Percentiles rank a stretch among this genome's conserved stretches.
phyloP scores from a whole-genome alignment of 768 basidiomycete species.

The Psilocybe tampanensis region DNA sequence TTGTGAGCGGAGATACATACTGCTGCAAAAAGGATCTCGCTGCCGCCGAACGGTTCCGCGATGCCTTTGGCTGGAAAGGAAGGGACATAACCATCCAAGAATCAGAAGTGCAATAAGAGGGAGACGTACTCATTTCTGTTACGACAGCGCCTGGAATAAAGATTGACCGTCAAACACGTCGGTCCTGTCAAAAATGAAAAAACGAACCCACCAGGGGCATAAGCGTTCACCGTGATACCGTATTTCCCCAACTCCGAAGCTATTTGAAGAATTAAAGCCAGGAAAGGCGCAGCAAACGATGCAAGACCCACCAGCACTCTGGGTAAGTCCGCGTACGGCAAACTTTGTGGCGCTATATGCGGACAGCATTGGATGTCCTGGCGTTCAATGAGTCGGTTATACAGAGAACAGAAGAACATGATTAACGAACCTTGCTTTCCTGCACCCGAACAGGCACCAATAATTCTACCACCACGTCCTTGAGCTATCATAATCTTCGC shows the following conservation, averaged over 20 bases:
- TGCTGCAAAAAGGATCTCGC: background rate
- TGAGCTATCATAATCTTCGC: constrained; percentile 62
- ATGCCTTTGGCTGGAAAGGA: background rate
- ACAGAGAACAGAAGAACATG: too few species aligned
- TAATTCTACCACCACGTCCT: constrained; percentile 54
- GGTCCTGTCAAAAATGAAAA: background rate
- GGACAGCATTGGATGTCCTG: constrained; percentile 3
- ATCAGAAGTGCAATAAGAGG: too few species aligned
- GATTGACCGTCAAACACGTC: too few species aligned
- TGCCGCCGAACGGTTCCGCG: background rate
- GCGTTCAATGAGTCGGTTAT: too few species aligned
- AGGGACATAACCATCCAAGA: too few species aligned
- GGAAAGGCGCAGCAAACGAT: background rate
- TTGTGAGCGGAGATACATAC: background rate
- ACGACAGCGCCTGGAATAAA: background rate
- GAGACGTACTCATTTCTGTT: background rate
- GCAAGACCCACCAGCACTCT: constrained; percentile 31
- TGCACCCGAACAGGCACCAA: constrained; percentile 38
- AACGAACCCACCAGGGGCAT: constrained; percentile 30
- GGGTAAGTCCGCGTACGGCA: constrained; percentile 40
- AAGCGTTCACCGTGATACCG: constrained; percentile 35
- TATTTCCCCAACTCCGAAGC: constrained; percentile 27
- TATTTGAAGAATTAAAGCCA: background rate
- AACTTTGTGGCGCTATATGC: constrained; percentile 38
- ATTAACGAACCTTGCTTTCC: constrained; percentile 29